Evolutionary conservation across 2,329 filamentous ascomycete species (phyloP).

Genomic region (Botrytis aclada): DNA sequence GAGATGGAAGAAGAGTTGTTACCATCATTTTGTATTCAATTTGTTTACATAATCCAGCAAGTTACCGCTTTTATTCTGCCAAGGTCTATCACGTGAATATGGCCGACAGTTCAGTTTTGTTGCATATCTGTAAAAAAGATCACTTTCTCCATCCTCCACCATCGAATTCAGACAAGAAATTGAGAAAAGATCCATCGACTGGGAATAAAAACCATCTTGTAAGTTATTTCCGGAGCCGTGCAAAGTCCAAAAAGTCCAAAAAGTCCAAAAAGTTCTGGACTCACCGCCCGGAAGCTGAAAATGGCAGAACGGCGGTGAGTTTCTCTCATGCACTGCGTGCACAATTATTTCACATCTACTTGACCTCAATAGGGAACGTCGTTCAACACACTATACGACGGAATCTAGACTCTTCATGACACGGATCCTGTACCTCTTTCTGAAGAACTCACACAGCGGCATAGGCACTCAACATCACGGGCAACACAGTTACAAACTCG

Average conservation of each 20-base stretch:
- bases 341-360: not conserved
- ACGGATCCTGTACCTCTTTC: not conserved
- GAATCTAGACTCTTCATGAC: not conserved
- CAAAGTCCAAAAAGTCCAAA: not conserved
- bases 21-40: not conserved
- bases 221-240: not conserved
- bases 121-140: not conserved
- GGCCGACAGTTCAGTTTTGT: not conserved
- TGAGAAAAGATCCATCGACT: not conserved
- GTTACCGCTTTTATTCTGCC: not conserved
- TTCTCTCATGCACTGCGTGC: not conserved
- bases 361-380: not conserved
- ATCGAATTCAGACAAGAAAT: not conserved
- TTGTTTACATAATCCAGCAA: not conserved
- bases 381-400: not conserved
- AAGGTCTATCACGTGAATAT: rapidly evolving
- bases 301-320: not conserved
- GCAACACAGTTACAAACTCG: not conserved
- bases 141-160: not conserved
- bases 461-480: not conserved
- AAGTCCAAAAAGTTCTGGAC: not conserved
- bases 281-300: not conserved
- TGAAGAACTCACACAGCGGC: not conserved
- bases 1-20: too few species aligned
- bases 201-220: not conserved